These are phyloP conservation scores for Pseudonitzschia pungens DNA, from an alignment of 108 stramenopile genomes.

Conservation along the genomic window DNA sequence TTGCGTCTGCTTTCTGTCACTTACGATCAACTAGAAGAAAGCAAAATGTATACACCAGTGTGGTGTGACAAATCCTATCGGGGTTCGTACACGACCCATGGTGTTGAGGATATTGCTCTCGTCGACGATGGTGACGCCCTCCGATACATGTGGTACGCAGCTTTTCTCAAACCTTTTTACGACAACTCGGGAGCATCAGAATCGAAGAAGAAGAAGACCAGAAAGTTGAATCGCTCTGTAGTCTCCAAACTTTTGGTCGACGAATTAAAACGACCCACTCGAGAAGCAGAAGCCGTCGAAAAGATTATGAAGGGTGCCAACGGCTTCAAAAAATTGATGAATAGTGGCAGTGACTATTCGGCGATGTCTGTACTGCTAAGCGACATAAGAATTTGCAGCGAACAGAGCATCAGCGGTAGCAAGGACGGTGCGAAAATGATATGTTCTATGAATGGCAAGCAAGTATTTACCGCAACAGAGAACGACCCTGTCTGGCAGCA, in stretches of 20 bases:
- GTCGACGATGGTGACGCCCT: slow-evolving; percentile 72
- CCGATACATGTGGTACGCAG: slow-evolving; percentile 82
- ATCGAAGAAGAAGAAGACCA: slow-evolving; percentile 29
- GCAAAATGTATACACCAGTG: slow-evolving; percentile 57
- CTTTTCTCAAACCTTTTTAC: slow-evolving; percentile 72
- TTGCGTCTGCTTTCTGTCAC: slow-evolving; percentile 54
- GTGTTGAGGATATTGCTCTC: slow-evolving; percentile 43
- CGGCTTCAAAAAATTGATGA: slow-evolving; percentile 64
- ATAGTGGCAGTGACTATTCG: slow-evolving; percentile 62
- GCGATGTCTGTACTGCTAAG: slow-evolving; percentile 70
- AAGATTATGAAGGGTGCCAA: slow-evolving; percentile 74
- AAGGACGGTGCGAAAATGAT: slow-evolving; percentile 15
- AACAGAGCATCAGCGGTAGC: background rate
- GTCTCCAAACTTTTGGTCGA: slow-evolving; percentile 65
- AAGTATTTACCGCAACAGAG: slow-evolving; percentile 58
- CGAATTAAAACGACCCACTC: slow-evolving; percentile 70
- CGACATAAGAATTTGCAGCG: slow-evolving; percentile 48
- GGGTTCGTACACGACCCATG: slow-evolving; percentile 36
- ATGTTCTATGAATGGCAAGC: slow-evolving; percentile 57
- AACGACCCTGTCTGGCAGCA: slow-evolving; percentile 76
- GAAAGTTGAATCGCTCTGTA: slow-evolving; percentile 56
- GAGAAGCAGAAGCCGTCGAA: slow-evolving; percentile 77
- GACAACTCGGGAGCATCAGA: slow-evolving; percentile 32
- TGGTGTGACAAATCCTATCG: slow-evolving; percentile 56
- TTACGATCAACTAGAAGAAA: slow-evolving; percentile 71